Percentiles rank a stretch among this genome's conserved stretches.
Evolutionary conservation across 805 yeast genomes (phyloP).

Genomic region (Pichia manshurica): DNA sequence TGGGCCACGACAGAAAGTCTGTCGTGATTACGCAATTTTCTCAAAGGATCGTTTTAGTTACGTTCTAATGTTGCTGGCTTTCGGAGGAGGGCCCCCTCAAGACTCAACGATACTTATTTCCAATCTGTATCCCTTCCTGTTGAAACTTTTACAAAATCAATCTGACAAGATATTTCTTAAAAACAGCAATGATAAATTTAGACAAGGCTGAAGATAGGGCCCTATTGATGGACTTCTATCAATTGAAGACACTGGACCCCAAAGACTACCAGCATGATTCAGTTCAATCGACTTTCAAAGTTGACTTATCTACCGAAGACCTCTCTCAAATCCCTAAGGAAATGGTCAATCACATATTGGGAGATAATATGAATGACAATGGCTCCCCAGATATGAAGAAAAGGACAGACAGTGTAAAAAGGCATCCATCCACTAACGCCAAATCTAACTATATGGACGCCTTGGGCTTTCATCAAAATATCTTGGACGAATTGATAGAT

Average conservation of each 20-base stretch:
- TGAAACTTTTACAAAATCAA: too few relatives aligned
- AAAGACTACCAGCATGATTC: constrained; percentile 23
- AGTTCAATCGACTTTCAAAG: constrained; percentile 13
- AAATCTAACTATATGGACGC: constrained; percentile 39
- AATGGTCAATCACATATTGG: constrained; percentile 20
- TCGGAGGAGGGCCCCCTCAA: too few relatives aligned
- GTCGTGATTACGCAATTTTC: too few relatives aligned
- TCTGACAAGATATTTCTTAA: too few relatives aligned
- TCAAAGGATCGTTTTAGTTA: too few relatives aligned
- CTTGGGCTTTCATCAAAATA: constrained; percentile 44
- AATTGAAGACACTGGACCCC: constrained; percentile 40
- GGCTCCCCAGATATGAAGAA: background rate
- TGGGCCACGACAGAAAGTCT: too few relatives aligned
- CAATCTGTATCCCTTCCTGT: too few relatives aligned
- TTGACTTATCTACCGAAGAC: constrained; percentile 17
- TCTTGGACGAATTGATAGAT: constrained; percentile 38
- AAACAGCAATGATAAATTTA: constrained; percentile 7
- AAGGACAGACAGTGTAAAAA: background rate
- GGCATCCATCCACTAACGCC: background rate
- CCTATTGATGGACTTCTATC: constrained; percentile 33
- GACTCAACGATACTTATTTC: too few relatives aligned
- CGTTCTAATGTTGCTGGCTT: too few relatives aligned
- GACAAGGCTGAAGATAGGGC: constrained; percentile 13
- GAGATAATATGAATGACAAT: constrained; percentile 17
- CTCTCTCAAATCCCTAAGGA: constrained; percentile 22